These are phyloP conservation scores for Ganoderma lucidum DNA, from an alignment of 1,284 basidiomycete genomes.

Conservation along the genomic window DNA sequence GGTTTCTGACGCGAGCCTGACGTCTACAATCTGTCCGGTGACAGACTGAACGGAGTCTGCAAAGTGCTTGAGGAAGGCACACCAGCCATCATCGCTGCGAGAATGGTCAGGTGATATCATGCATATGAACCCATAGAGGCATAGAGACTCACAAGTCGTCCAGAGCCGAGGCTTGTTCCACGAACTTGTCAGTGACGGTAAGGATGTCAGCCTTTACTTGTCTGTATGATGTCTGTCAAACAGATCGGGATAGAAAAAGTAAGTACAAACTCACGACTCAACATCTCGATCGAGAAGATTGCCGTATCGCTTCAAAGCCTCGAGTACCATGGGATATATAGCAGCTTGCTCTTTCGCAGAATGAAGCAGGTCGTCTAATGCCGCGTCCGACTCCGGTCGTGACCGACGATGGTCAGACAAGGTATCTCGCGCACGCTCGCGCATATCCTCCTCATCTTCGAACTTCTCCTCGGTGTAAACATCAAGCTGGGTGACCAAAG, in stretches of 20 bases:
- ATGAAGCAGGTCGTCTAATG: constrained; percentile 63
- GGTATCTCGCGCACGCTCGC: constrained; percentile 63
- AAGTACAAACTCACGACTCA: constrained; percentile 57
- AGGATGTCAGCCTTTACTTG: constrained; percentile 70
- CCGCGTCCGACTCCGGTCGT: constrained; percentile 57
- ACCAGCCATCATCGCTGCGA: constrained; percentile 70
- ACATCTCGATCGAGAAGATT: constrained; percentile 67
- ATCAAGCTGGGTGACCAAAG: constrained; percentile 76
- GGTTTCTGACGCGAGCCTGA: constrained; percentile 53
- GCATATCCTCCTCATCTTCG: constrained; percentile 87
- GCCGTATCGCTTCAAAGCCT: constrained; percentile 62
- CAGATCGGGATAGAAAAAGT: not conserved
- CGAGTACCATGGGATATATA: constrained; percentile 62
- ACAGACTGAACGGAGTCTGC: constrained; percentile 69
- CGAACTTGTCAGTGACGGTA: constrained; percentile 70
- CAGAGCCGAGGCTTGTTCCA: constrained; percentile 67
- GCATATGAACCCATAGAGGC: constrained; percentile 13
- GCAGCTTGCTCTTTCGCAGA: constrained; percentile 64
- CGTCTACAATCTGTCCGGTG: constrained; percentile 70
- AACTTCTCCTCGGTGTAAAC: constrained; percentile 89
- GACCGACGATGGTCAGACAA: constrained; percentile 48
- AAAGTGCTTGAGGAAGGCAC: constrained; percentile 67
- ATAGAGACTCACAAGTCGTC: constrained; percentile 63
- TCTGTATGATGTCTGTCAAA: constrained; percentile 44
- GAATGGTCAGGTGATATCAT: constrained; percentile 12